A percentile compares a stretch with the other conserved stretches of the same genome.
phyloP scores from a whole-genome alignment of 768 basidiomycete species.

The Lactarius hatsudake region DNA sequence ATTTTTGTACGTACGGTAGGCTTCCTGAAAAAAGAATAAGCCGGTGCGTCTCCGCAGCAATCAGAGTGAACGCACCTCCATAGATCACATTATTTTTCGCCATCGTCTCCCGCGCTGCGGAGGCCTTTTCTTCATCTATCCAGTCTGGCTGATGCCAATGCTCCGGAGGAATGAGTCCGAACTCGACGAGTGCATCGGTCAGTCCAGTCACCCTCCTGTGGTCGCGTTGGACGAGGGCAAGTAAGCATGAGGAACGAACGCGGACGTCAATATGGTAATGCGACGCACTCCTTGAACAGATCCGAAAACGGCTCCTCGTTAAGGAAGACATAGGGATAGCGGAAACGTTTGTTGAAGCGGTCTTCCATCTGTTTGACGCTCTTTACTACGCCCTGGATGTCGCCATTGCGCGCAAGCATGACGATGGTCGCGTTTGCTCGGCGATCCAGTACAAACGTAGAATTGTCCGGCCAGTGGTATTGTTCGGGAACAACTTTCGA shows the following conservation, averaged over 20 bases:
- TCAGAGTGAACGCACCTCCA: conserved; percentile 37
- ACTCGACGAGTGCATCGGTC: conserved; percentile 62
- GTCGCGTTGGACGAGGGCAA: conserved; percentile 32
- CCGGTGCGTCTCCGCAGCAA: not conserved
- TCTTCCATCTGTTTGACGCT: conserved; percentile 59
- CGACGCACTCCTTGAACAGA: conserved; percentile 63
- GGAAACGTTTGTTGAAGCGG: conserved; percentile 57
- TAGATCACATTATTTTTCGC: conserved; percentile 56
- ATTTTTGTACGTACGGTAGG: conserved; percentile 52
- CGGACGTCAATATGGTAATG: conserved; percentile 34
- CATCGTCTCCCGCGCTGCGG: conserved; percentile 50
- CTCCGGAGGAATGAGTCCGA: conserved; percentile 73
- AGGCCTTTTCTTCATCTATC: conserved; percentile 58
- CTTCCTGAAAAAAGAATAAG: conserved; percentile 47
- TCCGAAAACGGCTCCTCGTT: conserved; percentile 78
- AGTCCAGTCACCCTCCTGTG: conserved; percentile 54
- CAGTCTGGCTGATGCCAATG: conserved; percentile 81
- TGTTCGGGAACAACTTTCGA: conserved; percentile 47
- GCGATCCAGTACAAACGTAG: conserved; percentile 28
- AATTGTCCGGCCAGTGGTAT: conserved; percentile 33
- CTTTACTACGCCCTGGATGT: conserved; percentile 42
- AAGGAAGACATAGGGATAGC: conserved; percentile 81
- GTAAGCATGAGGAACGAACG: not conserved
- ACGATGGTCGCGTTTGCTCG: conserved; percentile 59
- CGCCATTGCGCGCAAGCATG: conserved; percentile 47